Conservation (phyloP, 2,329 filamentous ascomycete genomes). For the Coniochaeta sp. region DNA sequence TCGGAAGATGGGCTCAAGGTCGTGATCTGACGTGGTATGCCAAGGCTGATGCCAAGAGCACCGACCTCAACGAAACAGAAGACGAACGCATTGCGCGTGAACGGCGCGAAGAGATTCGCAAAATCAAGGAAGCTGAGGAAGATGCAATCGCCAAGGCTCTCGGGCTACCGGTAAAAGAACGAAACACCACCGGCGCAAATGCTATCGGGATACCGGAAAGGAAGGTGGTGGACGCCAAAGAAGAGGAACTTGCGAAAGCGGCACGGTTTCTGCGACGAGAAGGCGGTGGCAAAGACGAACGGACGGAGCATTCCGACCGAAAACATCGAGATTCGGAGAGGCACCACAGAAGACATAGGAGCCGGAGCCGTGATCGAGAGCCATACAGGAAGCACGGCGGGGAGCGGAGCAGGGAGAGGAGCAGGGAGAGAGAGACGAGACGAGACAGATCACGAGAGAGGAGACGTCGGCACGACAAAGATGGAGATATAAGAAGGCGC, state of each 20-base stretch:
- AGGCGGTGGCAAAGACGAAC: slow-evolving; percentile 9
- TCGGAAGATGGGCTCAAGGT: slow-evolving; percentile 85
- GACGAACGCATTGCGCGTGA: slow-evolving; percentile 53
- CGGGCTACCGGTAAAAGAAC: slow-evolving; percentile 63
- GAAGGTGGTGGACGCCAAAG: slow-evolving; percentile 23
- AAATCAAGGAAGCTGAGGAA: slow-evolving; percentile 85
- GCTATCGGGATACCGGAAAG: slow-evolving; percentile 53
- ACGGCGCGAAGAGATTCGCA: slow-evolving; percentile 68
- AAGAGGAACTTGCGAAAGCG: slow-evolving; percentile 16
- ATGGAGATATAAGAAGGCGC: slow-evolving; percentile 22
- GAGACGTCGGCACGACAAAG: slow-evolving; percentile 22
- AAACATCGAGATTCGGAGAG: slow-evolving; percentile 22
- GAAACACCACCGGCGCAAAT: slow-evolving; percentile 56
- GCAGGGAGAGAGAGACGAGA: slow-evolving; percentile 17
- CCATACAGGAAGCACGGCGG: slow-evolving; percentile 12
- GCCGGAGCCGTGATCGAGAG: slow-evolving; percentile 9
- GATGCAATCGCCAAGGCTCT: slow-evolving; percentile 81
- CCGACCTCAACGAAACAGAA: slow-evolving; percentile 46
- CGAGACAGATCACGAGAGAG: slow-evolving; percentile 15
- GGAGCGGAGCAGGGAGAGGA: slow-evolving; percentile 11
- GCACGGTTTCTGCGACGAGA: background rate
- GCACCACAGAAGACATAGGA: slow-evolving; percentile 24
- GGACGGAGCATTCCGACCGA: slow-evolving; percentile 7
- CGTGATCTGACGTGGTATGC: slow-evolving; percentile 60
- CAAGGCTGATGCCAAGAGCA: slow-evolving; percentile 40